Percentiles rank a stretch among this genome's conserved stretches.
Conservation (phyloP, 305 asterid species). For the Fraxinus greggii region DNA sequence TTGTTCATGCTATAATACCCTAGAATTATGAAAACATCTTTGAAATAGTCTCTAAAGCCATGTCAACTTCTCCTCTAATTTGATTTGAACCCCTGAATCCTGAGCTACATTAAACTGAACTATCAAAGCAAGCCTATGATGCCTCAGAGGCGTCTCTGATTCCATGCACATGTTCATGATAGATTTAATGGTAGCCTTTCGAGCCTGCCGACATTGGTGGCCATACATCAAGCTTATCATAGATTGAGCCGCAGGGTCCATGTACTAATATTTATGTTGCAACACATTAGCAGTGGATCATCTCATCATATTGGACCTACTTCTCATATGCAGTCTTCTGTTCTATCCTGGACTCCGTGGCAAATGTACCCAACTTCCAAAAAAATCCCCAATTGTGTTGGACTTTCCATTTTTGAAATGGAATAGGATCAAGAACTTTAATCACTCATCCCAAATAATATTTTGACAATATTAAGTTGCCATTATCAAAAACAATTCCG, state of each 20-base stretch:
- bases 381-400: no score
- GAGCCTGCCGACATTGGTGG: neutral
- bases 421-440: no score
- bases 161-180: neutral
- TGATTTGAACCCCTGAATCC: no score
- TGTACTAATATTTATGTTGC: neutral
- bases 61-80: no score
- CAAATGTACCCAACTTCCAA: no score
- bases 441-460: neutral
- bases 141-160: neutral
- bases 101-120: no score
- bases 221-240: neutral
- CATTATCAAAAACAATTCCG: neutral
- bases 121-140: neutral
- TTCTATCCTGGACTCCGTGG: no score
- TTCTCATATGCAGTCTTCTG: neutral
- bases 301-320: neutral
- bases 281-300: neutral
- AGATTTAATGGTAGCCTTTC: no score
- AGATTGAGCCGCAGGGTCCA: neutral
- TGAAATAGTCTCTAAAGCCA: no score
- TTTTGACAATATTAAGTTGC: neutral
- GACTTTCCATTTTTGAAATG: no score
- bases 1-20: no score
- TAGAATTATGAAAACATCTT: no score